Evolutionary conservation across 306 rosid genomes (phyloP).

Genomic region (barrel medic (Medicago truncatula)): MtrunA17r5.0-ANR NC_053042.1:36222001-36222500

Average conservation of each 20-base stretch:
- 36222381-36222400: too few relatives aligned
- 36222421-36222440: too few relatives aligned
- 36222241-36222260: background rate
- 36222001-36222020: background rate
- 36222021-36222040: background rate
- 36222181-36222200: background rate
- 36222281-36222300: background rate
- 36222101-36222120: slow-evolving; percentile 3
- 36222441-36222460: too few relatives aligned
- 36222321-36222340: background rate
- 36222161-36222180: background rate
- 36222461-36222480: too few relatives aligned
- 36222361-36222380: background rate
- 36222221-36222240: background rate
- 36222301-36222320: background rate
- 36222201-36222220: background rate
- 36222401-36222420: background rate
- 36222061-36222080: background rate
- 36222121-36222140: background rate
- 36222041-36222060: background rate
- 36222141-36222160: background rate
- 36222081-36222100: background rate
- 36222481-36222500: too few relatives aligned
- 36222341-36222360: background rate
- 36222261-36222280: too few relatives aligned